Evolutionary conservation across 306 rosid genomes (phyloP).

Genomic region (Medicago ruthenica): DNA sequence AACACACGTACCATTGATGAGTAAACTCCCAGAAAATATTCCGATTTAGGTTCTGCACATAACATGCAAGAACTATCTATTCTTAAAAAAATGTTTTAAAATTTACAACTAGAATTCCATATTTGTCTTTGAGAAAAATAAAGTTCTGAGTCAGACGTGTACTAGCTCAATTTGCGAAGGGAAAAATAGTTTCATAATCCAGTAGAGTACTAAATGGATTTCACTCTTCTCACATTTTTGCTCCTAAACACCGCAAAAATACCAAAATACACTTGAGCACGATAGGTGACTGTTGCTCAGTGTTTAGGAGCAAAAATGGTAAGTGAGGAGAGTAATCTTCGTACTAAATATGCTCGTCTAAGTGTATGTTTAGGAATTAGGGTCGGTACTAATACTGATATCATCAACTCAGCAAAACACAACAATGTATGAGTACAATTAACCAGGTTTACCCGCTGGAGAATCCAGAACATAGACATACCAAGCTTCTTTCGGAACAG

Average conservation of each 20-base stretch:
- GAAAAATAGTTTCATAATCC: background rate
- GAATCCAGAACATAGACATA: background rate
- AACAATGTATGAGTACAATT: background rate
- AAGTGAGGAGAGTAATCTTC: too few relatives aligned
- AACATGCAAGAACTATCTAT: background rate
- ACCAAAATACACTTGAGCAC: too few relatives aligned
- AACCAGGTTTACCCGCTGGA: conserved; percentile 10
- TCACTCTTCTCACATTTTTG: too few relatives aligned
- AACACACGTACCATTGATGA: too few relatives aligned
- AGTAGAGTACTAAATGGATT: background rate
- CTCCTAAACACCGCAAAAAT: too few relatives aligned
- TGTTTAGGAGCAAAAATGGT: too few relatives aligned
- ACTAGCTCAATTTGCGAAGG: background rate
- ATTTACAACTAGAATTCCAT: background rate
- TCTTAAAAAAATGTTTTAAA: background rate
- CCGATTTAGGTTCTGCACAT: background rate
- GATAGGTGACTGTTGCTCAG: too few relatives aligned
- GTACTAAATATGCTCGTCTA: background rate
- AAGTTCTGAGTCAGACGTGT: background rate
- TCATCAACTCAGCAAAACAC: background rate
- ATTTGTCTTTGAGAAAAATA: background rate
- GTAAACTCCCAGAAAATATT: too few relatives aligned
- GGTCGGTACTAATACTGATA: background rate
- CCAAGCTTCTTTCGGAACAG: background rate
- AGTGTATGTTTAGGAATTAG: background rate